These are phyloP conservation scores for Nicotiana otophora DNA, from an alignment of 257 asterid genomes.

Conservation along the genomic window DNA sequence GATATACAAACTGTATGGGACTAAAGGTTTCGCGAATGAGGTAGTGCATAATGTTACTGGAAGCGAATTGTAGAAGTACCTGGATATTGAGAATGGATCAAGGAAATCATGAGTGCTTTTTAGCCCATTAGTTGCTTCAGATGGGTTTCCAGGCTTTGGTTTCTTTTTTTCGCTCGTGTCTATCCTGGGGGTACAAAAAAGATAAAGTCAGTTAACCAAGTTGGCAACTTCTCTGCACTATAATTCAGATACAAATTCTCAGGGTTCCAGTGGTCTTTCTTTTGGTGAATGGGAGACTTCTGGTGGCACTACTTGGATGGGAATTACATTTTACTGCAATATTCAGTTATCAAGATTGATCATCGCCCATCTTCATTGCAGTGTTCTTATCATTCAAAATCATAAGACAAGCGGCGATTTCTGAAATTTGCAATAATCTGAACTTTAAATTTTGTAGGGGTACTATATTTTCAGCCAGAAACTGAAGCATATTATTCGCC, in stretches of 20 bases:
- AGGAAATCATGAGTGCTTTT: background rate
- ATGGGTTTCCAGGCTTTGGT: background rate
- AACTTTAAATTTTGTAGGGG: conserved; percentile 55
- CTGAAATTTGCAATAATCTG: background rate
- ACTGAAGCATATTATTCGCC: conserved; percentile 84
- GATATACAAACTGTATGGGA: background rate
- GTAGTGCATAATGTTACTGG: background rate
- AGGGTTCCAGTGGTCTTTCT: background rate
- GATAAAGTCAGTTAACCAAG: background rate
- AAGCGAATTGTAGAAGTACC: background rate
- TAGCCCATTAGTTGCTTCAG: background rate
- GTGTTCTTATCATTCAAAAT: background rate
- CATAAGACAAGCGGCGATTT: background rate
- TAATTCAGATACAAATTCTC: background rate
- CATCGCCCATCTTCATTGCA: conserved; percentile 5
- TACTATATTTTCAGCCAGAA: conserved; percentile 96
- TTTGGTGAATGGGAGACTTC: background rate
- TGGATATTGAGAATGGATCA: conserved; percentile 1
- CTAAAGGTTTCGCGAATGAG: background rate
- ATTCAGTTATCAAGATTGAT: conserved; percentile 8
- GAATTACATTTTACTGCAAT: background rate
- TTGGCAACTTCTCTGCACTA: background rate
- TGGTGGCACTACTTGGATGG: background rate
- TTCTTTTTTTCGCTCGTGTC: background rate
- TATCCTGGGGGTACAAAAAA: background rate